Evolutionary conservation across 2,329 filamentous ascomycete genomes (phyloP).

Genomic region (Cytospora chrysosperma): DNA sequence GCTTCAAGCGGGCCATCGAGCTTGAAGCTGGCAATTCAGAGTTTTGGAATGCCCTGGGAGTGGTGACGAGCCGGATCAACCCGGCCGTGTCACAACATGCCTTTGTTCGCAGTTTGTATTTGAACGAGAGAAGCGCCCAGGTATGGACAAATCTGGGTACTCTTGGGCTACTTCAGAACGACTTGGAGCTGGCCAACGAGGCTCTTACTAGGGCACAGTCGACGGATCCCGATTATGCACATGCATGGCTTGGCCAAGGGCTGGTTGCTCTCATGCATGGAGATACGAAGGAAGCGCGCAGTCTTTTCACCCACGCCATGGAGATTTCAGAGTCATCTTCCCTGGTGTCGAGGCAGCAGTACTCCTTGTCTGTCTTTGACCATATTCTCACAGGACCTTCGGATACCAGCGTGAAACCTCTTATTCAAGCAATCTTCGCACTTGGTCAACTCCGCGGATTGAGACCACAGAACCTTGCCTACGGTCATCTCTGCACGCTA

Average conservation of each 20-base stretch:
- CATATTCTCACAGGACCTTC: slow-evolving; percentile 62
- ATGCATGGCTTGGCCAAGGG: slow-evolving; percentile 93
- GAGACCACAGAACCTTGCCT: slow-evolving; percentile 66
- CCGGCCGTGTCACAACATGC: slow-evolving; percentile 89
- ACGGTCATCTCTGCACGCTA: slow-evolving; percentile 75
- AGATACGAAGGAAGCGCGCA: slow-evolving; percentile 65
- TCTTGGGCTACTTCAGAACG: slow-evolving; percentile 80
- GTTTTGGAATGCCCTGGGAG: slow-evolving; percentile 95
- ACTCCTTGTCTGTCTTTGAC: slow-evolving; percentile 80
- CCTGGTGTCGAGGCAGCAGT: slow-evolving; percentile 72
- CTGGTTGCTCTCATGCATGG: slow-evolving; percentile 72
- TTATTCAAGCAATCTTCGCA: slow-evolving; percentile 86
- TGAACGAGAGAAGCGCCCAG: slow-evolving; percentile 83
- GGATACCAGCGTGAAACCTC: slow-evolving; percentile 52
- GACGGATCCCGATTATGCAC: slow-evolving; percentile 87
- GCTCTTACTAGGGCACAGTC: slow-evolving; percentile 90
- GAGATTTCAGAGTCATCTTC: slow-evolving; percentile 83
- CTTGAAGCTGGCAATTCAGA: slow-evolving; percentile 90
- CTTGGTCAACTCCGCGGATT: slow-evolving; percentile 77
- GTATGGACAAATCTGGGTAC: slow-evolving; percentile 90
- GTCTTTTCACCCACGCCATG: slow-evolving; percentile 90
- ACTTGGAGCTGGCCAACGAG: slow-evolving; percentile 81
- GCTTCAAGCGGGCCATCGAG: slow-evolving; percentile 95
- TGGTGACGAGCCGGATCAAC: slow-evolving; percentile 83
- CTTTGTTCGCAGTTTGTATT: slow-evolving; percentile 85